These are phyloP conservation scores for Tetragonia tetragonoides DNA, from an alignment of 148 eudicot genomes.

Conservation along the genomic window DNA sequence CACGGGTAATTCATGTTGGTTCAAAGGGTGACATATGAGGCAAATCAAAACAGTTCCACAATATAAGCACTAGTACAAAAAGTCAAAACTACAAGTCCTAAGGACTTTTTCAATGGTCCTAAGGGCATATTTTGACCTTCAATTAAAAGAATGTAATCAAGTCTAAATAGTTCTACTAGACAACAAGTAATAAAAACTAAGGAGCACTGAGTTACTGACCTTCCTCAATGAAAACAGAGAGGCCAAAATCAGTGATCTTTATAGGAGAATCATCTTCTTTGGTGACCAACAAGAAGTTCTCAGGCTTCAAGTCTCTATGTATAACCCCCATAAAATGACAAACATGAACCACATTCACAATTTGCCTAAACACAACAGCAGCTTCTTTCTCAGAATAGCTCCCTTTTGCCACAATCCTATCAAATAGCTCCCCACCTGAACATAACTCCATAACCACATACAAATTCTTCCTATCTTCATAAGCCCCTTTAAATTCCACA, in stretches of 20 bases:
- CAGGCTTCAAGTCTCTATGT: slow-evolving; percentile 93
- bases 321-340: slow-evolving; percentile 98
- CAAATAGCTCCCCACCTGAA: slow-evolving; percentile 81
- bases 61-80: no score
- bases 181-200: not conserved
- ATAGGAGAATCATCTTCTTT: slow-evolving; percentile 47
- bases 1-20: no score
- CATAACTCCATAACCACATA: slow-evolving; percentile 88
- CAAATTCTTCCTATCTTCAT: slow-evolving; percentile 53
- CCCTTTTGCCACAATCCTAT: slow-evolving; percentile 59
- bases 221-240: slow-evolving; percentile 83
- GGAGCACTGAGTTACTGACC: slow-evolving; percentile 33
- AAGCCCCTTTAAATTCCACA: slow-evolving; percentile 79
- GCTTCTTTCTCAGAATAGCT: slow-evolving; percentile 78
- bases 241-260: slow-evolving; percentile 90
- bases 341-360: slow-evolving; percentile 88
- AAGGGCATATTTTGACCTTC: no score
- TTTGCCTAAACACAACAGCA: slow-evolving; percentile 68
- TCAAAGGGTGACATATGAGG: no score
- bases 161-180: no score
- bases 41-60: no score
- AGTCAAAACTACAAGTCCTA: no score
- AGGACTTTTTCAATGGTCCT: no score
- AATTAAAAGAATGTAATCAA: no score
- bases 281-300: slow-evolving; percentile 73